These are phyloP conservation scores for Henckelia pumila DNA, from an alignment of 257 asterid genomes.

Conservation along the genomic window DNA sequence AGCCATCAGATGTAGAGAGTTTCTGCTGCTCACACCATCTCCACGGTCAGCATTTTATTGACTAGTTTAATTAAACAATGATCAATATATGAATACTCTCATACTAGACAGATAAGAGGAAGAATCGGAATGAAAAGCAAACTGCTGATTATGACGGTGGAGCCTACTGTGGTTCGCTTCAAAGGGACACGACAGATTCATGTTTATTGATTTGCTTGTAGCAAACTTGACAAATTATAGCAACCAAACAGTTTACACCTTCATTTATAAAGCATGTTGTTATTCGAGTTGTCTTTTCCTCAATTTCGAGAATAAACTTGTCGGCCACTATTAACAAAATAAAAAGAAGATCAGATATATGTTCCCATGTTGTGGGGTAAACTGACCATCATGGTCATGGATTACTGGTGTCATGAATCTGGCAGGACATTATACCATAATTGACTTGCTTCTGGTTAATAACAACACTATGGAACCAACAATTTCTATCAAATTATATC, in stretches of 20 bases:
- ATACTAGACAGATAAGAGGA: not conserved
- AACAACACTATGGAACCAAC: not conserved
- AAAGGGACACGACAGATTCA: no score
- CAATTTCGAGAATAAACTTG: no score
- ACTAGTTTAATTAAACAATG: not conserved
- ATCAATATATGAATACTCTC: not conserved
- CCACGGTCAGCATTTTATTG: slow-evolving; percentile 10
- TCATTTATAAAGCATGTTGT: not conserved
- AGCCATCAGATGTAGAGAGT: slow-evolving; percentile 11
- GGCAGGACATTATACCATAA: not conserved
- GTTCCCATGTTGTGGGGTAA: not conserved
- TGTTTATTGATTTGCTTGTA: no score
- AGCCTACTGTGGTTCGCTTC: not conserved
- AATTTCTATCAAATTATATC: not conserved
- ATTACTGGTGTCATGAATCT: not conserved
- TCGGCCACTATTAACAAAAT: not conserved
- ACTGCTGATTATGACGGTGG: not conserved
- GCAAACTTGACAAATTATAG: not conserved
- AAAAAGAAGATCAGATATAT: not conserved
- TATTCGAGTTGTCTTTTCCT: not conserved
- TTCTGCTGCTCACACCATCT: slow-evolving; percentile 1
- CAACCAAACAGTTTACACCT: not conserved
- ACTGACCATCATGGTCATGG: not conserved
- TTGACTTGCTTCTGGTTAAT: not conserved
- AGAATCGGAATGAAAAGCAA: not conserved